Evolutionary conservation across 2,329 filamentous ascomycete genomes (phyloP), one percentile per base, ranked within the genome.

Genomic region (Orbilia quercus): DNA sequence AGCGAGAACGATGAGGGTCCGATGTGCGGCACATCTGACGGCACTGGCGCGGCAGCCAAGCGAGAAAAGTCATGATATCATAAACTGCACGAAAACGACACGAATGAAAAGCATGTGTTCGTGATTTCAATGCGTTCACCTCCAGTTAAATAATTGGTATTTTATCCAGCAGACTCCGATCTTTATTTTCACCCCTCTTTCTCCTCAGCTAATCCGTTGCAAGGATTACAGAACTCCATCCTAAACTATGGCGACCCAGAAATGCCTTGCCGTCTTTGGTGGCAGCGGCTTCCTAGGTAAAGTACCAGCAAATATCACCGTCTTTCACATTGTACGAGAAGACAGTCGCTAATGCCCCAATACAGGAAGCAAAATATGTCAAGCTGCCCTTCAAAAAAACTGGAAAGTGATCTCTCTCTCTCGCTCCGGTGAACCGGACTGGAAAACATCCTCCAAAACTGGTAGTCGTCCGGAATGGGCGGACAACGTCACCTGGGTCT

Each of bases 401-500:
- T 73, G 69, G 69, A 73, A 73, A 50, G 69, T 73, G 12, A 73
- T 73, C 12, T 73, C 69, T 7, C 12, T 73, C 18, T 73, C 69
- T 11, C 69, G 69, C 38, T 66, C 60, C 18, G 69, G 69, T 12
- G 69, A 73, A 16, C 69, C 69, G 12, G 69, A 73, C 55, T 73
- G 69, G 69, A 55, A 73, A 40, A 38, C 45, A 1, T 60, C 69
- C 20, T 62, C 54, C 23, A 53, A 66, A 50, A 50, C 94, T 7
- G 69, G 69, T 7, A 23, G 34, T 45, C 94, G 0, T 79, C 88
- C 23, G 0, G 70, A 69, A 53, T 99, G 95, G 95, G 88, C 92
- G 1, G 86, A 87, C 77, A 87, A 88, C 51, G 91, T 99, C 3
- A 86, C 88, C 75, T 98, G 95, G 95, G 90, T 92, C 77, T 89